Base-by-base conservation (phyloP, 306 rosid species). In the Crataegus laevigata region DNA sequence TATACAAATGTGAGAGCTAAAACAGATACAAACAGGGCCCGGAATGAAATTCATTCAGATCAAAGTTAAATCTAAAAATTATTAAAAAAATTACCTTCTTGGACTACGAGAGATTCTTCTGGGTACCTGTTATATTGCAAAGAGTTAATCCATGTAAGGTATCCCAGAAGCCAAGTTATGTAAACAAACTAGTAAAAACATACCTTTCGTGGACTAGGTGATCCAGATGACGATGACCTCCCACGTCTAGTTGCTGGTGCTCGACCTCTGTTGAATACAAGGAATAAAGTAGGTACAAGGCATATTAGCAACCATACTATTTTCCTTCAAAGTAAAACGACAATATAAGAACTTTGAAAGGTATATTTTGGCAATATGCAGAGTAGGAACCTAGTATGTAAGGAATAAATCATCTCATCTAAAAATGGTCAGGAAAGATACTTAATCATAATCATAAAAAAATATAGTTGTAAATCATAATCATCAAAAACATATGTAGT, bases 171-270 rank as follows among this genome's bases (percentile, higher is more conserved):
- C 72, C 8, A 24, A 81, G 71, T n/a, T 60, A 42, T 42, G 6
- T 78, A 66, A 65, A 32, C 30, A 66, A 62, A 47, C 58, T 7
- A 29, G 79, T 24, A 71, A 69, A 28, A 0, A 73, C 88, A 61
- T 73, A 96, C 99, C 98, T 96, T 92, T 81, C 89, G 91, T 28
- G 97, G 98, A 85, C 92, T 89, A 77, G 96, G 99, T 34, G 99
- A 96, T 67, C 77, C 92, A 67, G 98, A 96, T 28, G 99, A 96
- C 50, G 96, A 87, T 38, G 98, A 96, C 79, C 96, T 86, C 72
- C 96, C 97, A 19, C 93, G 98, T 78, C 96, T 89, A 18, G 68
- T 21, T 3, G 85, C 76, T 61, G 93, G 92, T 69, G 79, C 97
- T 13, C 97, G 85, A 58, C 96, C 97, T 81, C 99, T 93, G 91